Evolutionary conservation across 768 basidiomycete genomes (phyloP), one percentile per base, ranked within the genome.

Genomic region (Tephrocybe sp.): DNA sequence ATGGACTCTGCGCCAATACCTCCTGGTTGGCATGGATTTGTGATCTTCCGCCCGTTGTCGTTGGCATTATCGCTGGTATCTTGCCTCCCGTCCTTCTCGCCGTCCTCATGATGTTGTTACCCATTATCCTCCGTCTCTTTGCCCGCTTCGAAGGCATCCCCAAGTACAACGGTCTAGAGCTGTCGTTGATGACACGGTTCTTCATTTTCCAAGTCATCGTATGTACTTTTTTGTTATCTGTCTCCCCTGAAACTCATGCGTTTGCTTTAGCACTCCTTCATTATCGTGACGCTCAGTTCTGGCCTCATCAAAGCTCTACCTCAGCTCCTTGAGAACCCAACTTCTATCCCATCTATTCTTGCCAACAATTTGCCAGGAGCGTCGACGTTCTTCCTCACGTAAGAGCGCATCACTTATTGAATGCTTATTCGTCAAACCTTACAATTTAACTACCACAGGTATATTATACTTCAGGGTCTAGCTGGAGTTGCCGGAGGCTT

Each of bases 161-260:
- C 0, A 85, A 88, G 56, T 76, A 77, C 27, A 89, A 85, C 0
- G 86, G 83, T 1, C 69, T 98, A 34, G 95, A 99, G 58, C 77
- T 97, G 4, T 89, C 86, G 44, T 68, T 99, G 61, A 97, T 97
- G 94, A 84, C 83, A 1, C 76, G 97, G 18, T 98, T 77, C 70
- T 95, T 95, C 71, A 71, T 91, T 55, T 97, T 97, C 77, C 87
- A 89, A 71, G 89, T 94, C 42, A 70, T 97, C 45, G 91, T 94
- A 68, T 55, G 91, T 81, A 3, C 29, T 38, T 19, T 23, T 54
- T 23, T 41, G 16, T 29, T 24, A 2, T 8, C 1, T 15, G 24
- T 6, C 9, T 21, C 12, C 30, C 21, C 29, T 27, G 11, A 11
- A 33, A 18, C 9, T 19, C 6, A 45, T 31, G 12, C 40, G 38